Evolutionary conservation across 495 filamentous ascomycete species (phyloP).

Genomic region (Aspergillus steynii): DNA sequence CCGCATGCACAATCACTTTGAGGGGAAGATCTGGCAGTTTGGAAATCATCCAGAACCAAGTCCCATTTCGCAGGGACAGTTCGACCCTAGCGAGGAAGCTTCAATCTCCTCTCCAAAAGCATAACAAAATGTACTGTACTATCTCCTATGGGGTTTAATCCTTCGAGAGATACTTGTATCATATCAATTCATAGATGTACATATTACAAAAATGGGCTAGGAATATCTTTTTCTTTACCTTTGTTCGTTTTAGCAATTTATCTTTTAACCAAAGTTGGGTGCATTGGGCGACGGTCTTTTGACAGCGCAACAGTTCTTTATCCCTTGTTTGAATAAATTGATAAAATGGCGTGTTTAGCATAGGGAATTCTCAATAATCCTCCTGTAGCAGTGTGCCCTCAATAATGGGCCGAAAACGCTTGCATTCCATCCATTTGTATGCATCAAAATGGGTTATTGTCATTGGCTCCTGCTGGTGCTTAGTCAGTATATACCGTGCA

Average conservation of each 20-base stretch:
- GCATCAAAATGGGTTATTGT: background rate
- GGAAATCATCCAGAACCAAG: background rate
- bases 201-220: background rate
- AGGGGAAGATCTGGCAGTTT: background rate
- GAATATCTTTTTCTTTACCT: background rate
- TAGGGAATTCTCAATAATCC: no score
- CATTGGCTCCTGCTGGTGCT: background rate
- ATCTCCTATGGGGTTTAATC: slow-evolving; percentile 2
- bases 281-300: no score
- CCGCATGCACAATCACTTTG: background rate
- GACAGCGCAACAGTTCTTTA: no score
- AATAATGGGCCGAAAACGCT: no score
- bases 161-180: slow-evolving; percentile 5
- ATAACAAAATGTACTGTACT: slow-evolving; percentile 8
- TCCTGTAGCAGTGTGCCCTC: no score
- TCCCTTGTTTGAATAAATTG: no score
- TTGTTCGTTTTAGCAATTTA: no score
- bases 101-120: slow-evolving; percentile 8
- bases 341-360: no score
- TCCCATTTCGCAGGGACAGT: background rate
- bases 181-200: slow-evolving; percentile 12
- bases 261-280: no score
- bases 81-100: slow-evolving; percentile 1
- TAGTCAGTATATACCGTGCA: slow-evolving; percentile 23
- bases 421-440: background rate